A percentile compares a stretch with the other conserved stretches of the same genome.
phyloP scores from a whole-genome alignment of 2,329 filamentous ascomycete genomes.

The Aspergillus aculeatinus region DNA sequence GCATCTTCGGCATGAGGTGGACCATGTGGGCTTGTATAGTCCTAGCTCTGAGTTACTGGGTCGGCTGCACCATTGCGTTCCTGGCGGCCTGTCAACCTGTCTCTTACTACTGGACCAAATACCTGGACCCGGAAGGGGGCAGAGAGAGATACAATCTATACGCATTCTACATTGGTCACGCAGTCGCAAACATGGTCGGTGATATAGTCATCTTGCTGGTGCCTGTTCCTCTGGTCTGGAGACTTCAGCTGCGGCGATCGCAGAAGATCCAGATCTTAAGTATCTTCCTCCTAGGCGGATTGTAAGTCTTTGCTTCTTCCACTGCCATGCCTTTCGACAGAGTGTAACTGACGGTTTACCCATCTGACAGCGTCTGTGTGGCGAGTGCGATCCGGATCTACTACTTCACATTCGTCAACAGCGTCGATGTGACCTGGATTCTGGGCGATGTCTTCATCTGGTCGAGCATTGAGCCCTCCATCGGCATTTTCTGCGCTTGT shows the following conservation, averaged over 20 bases:
- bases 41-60: slow-evolving; percentile 15
- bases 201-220: slow-evolving; percentile 20
- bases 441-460: slow-evolving; percentile 22
- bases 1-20: slow-evolving; percentile 19
- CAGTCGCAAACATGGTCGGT: slow-evolving; percentile 17
- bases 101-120: slow-evolving; percentile 21
- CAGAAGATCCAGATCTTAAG: slow-evolving; percentile 16
- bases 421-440: slow-evolving; percentile 19
- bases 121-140: slow-evolving; percentile 10
- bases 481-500: slow-evolving; percentile 24
- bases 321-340: background rate
- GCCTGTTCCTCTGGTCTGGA: slow-evolving; percentile 20
- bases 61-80: slow-evolving; percentile 12
- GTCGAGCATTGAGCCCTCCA: slow-evolving; percentile 24
- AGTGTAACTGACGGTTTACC: background rate
- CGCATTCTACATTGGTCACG: slow-evolving; percentile 19
- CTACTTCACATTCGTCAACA: slow-evolving; percentile 16
- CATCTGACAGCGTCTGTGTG: slow-evolving; percentile 18
- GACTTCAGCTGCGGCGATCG: slow-evolving; percentile 13
- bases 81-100: slow-evolving; percentile 13
- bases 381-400: slow-evolving; percentile 20
- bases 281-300: slow-evolving; percentile 21
- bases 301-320: slow-evolving; percentile 12
- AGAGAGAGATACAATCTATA: slow-evolving; percentile 15
- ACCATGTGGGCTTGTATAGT: slow-evolving; percentile 16